A percentile compares a stretch with the other conserved stretches of the same genome.
Evolutionary conservation across 2,329 filamentous ascomycete genomes (phyloP).

Genomic region (Furcasterigmium sp.): DNA sequence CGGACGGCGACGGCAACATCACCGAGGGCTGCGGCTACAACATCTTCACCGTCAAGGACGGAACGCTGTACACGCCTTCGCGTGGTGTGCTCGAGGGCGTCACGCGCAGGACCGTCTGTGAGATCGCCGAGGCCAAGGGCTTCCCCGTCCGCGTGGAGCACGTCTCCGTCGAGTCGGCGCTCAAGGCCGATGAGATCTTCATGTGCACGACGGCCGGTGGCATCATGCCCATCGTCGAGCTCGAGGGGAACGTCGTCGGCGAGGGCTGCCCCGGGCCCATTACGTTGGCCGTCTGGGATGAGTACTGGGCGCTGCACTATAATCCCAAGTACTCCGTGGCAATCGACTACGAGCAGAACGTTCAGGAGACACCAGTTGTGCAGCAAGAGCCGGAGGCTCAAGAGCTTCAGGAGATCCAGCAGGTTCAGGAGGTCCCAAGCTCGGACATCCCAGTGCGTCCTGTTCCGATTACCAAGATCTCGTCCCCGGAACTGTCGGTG

Average conservation of each 20-base stretch:
- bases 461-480: too few relatives aligned
- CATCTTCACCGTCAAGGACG: conserved; percentile 38
- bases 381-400: too few relatives aligned
- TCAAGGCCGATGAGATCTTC: conserved; percentile 41
- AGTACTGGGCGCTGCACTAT: conserved; percentile 44
- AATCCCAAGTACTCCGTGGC: conserved; percentile 28
- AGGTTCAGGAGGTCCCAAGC: too few relatives aligned
- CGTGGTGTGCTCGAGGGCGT: conserved; percentile 42
- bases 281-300: conserved; percentile 43
- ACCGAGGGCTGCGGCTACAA: conserved; percentile 48
- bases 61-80: conserved; percentile 37
- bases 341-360: conserved; percentile 17
- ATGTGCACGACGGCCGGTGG: conserved; percentile 50
- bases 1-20: conserved; percentile 41
- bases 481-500: too few relatives aligned
- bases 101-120: conserved; percentile 42
- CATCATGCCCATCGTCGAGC: conserved; percentile 43
- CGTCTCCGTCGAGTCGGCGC: conserved; percentile 34
- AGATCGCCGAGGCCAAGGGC: conserved; percentile 27
- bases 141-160: conserved; percentile 30
- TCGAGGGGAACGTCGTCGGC: conserved; percentile 36
- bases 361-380: too few relatives aligned
- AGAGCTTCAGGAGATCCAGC: too few relatives aligned
- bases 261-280: conserved; percentile 37
- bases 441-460: too few relatives aligned